Evolutionary conservation across 495 filamentous ascomycete genomes (phyloP), one percentile per base, ranked within the genome.

Genomic region (Achaetomiella virescens): DNA sequence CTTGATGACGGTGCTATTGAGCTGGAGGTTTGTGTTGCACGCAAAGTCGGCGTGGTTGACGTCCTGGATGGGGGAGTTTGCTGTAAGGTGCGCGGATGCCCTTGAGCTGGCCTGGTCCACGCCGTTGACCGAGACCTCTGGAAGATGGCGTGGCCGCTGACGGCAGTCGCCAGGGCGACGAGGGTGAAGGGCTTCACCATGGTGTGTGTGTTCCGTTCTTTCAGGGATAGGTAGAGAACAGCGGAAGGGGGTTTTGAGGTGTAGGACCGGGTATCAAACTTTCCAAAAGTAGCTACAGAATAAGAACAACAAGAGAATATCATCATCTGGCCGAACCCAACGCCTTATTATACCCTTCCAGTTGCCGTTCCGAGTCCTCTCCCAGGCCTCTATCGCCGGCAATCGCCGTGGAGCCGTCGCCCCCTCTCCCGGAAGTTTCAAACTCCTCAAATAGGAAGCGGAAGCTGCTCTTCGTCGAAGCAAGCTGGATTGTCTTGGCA

Each of bases 101-200:
- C 43, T 71, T 72, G 22, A 76, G 70, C 57, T 78, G 75, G 38
- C 80, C 52, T 79, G 67, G 50, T 80, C 79, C 14, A 66, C 70
- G n/a, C 73, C 77, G 44, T 81, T 75, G 49, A 81, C 73, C 4
- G 75, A 75, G 18, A 82, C 60, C 46, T 72, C 57, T 80, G 75
- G 65, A 78, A 77, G 60, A 72, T 74, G 37, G 71, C 40, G 43
- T 74, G 71, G 52, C 59, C 69, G 48, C 52, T 56, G 48, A 63
- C 66, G 37, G 49, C 36, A 21, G 64, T 63, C 52, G 62, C 67
- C 48, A 68, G 57, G n/a, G 62, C 57, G 54, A 63, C 54, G 22
- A 68, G 53, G 12, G 61, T 20, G 44, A 69, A 42, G 10, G 61
- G 52, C 55, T 67, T 61, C 63, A 67, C 71, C 54, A 40, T 67